These are phyloP conservation scores for Strobilomyces confusus DNA, from an alignment of 768 basidiomycete genomes.

Conservation along the genomic window DNA sequence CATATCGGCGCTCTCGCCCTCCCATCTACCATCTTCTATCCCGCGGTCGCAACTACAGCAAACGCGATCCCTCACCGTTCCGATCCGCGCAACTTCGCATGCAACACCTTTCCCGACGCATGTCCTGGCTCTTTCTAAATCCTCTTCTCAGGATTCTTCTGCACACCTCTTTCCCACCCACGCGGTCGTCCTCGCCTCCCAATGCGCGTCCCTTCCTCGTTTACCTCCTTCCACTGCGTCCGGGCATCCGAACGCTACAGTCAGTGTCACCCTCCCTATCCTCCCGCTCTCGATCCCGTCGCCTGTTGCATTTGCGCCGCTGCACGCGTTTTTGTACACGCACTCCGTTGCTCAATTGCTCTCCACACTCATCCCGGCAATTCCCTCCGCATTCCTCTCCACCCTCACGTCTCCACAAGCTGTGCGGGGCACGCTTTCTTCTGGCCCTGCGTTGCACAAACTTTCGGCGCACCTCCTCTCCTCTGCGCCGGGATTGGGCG, in stretches of 20 bases:
- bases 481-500: conserved; percentile 40
- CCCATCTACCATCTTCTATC: conserved; percentile 36
- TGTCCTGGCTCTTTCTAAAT: conserved; percentile 43
- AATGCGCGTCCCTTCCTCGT: conserved; percentile 62
- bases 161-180: conserved; percentile 61
- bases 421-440: conserved; percentile 41
- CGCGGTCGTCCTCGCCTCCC: conserved; percentile 61
- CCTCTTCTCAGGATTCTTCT: conserved; percentile 30
- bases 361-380: conserved; percentile 40
- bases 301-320: conserved; percentile 54
- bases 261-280: conserved; percentile 51
- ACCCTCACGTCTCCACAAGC: conserved; percentile 30
- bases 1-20: conserved; percentile 46
- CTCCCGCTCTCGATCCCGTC: conserved; percentile 60
- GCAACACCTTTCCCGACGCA: conserved; percentile 43
- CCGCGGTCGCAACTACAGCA: conserved; percentile 31
- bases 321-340: conserved; percentile 66
- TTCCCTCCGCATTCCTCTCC: conserved; percentile 28
- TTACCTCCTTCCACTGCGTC: conserved; percentile 40
- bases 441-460: conserved; percentile 50
- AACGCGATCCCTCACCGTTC: conserved; percentile 30
- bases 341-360: conserved; percentile 51
- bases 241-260: conserved; percentile 30
- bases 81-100: conserved; percentile 26
- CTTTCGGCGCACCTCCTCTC: conserved; percentile 51